Base-by-base conservation (phyloP, 495 filamentous ascomycete species). In the Tuber umbilicatum region DNA sequence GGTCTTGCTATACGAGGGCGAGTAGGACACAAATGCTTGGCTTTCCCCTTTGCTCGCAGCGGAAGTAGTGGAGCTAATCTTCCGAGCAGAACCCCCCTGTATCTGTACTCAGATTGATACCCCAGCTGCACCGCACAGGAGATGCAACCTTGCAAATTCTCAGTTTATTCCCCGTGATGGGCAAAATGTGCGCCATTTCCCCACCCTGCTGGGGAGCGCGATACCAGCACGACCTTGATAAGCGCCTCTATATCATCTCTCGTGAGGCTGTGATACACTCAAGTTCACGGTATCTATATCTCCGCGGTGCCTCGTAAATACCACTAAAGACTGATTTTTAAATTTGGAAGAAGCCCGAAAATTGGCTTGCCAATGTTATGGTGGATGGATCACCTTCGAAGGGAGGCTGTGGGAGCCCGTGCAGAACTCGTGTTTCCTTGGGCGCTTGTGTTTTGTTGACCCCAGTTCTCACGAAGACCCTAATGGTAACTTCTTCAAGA, bases 361-460 rank as follows among this genome's bases (percentile, higher is more conserved):
- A 50, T 50, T 50, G 1, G 9, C 50, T 16, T 14, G n/a, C n/a
- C 10, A 31, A 16, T 31, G 0, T 12, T 27, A 4, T 60, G 10
- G 12, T 60, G n/a, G n/a, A 14, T 31, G n/a, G n/a, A 31, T 60
- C n/a, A 31, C n/a, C 50, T 10, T 1, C 4, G 23, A n/a, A 55
- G 21, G 47, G 23, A 7, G 6, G 1, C 50, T 9, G 50, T 9
- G 50, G 3, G n/a, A 60, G n/a, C 2, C 2, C 21, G 47, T n/a
- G 47, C 47, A 50, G 10, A 2, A 5, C 21, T 50, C 10, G 47
- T 10, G 23, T 7, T 50, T 67, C 70, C 71, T 73, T 72, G 73
- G 73, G 71, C 73, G 68, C 77, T 79, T 68, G 41, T 55, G 17
- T 23, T 23, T 23, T n/a, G 21, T 19, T 21, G 47, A n/a, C 21